Evolutionary conservation across 1,139 yeast species (phyloP), one percentile per base, ranked within the genome.

Genomic region (Hansenula anomala): DNA sequence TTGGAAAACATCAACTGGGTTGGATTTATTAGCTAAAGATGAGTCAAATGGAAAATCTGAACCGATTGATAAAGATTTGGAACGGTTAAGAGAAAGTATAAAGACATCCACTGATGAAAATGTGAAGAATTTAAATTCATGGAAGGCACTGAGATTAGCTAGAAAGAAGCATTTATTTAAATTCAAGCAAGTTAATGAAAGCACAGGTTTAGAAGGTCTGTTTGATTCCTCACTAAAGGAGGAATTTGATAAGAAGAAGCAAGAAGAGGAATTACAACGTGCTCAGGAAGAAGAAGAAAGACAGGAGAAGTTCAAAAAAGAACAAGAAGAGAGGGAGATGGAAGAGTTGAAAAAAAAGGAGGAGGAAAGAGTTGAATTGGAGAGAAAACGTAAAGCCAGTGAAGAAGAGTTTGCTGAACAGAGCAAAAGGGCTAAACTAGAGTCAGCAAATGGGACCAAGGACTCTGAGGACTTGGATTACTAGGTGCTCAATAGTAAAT

Each of bases 131-230:
- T 19, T 50, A 6, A 38, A 41, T 31, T 47, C 48, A 6, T 53
- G 57, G 57, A 53, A 46, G 25, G 49, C 49, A 1, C 32, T 51
- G 27, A 48, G 55, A 40, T 12, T 46, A 12, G 44, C 50, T 0
- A 45, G 53, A 33, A 39, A 30, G 20, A 30, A 28, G 1, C 29
- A 40, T 4, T 15, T 53, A n/a, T 45, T 45, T 31, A 43, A 51
- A 25, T 48, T 51, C 23, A 34, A 28, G 11, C 44, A 53, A 14
- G 49, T 49, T 15, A 48, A 48, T 29, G 50, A 42, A 13, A 29
- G 33, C 2, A 44, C 44, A 11, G 57, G 56, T 4, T 18, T 49
- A 7, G 49, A 49, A 26, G 57, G 55, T 5, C 28, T 51, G 17
- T 49, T 39, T 31, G 46, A 53, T 26, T 38, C 36, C 1, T 20